Evolutionary conservation across 192 early-diverging fungal genomes (phyloP), one percentile per base, ranked within the genome.

Genomic region (Kappamyces sp.): DNA sequence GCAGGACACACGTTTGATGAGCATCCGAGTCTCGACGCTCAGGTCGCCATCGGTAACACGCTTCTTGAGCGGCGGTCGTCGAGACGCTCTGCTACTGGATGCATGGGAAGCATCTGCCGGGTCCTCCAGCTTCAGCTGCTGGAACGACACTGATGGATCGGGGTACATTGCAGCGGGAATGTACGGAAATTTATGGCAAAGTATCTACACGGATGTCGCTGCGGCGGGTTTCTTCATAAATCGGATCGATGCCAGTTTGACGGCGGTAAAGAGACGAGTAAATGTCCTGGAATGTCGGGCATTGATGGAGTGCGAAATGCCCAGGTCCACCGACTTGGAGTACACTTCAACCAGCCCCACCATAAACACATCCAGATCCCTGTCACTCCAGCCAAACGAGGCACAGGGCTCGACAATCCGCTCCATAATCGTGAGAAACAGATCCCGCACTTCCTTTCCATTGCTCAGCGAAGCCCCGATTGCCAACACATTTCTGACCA

Each of bases 401-500:
- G 32, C 8, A 45, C 52, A 64, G 3, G 71, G 72, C 9, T 79
- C 77, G 4, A 71, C 60, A n/a, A 79, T 59, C 35, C 65, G 67
- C 41, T 78, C 75, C 37, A 72, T 45, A 5, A 79, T 32, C 2
- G 48, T 66, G 5, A 53, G 37, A 53, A 74, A 79, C 2, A 79
- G 41, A 48, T 79, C 77, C 5, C 74, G 45, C 12, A 74, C 41
- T 30, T 79, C 75, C 35, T 70, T 72, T 36, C 50, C 41, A 36
- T 72, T 62, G 4, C 47, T 39, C 4, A 75, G 59, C 7, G 51
- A 45, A 8, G 61, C 43, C 2, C 77, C 75, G 46, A 79, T 31
- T 4, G 45, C 22, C 33, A 78, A 58, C 31, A 73, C 62, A 45
- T 68, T 72, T 36, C 63, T 50, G 11, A 79, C 15, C 38, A 79